These are phyloP conservation scores for Balansia obtecta DNA, from an alignment of 2,329 filamentous ascomycete species.

Conservation along the genomic window DNA sequence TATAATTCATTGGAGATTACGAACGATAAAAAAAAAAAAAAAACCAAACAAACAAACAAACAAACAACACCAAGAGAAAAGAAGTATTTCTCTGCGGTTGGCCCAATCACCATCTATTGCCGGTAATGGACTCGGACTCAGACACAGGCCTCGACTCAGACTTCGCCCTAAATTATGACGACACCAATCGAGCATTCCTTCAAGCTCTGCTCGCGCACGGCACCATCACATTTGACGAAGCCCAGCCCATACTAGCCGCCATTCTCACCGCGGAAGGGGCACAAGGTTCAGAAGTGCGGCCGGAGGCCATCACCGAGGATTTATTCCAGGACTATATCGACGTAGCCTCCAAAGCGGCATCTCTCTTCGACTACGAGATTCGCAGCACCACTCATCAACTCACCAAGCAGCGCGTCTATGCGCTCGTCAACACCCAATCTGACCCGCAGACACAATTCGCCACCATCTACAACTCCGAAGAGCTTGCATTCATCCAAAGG, in stretches of 20 bases:
- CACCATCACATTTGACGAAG: slow-evolving; percentile 62
- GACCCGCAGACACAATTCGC: slow-evolving; percentile 80
- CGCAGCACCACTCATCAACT: slow-evolving; percentile 59
- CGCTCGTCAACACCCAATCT: slow-evolving; percentile 76
- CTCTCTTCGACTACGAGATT: slow-evolving; percentile 79
- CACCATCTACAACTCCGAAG: slow-evolving; percentile 66
- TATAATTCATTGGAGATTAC: not conserved
- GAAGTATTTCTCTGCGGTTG: too few relatives aligned
- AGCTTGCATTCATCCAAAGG: slow-evolving; percentile 81
- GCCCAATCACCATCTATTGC: not conserved
- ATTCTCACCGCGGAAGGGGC: slow-evolving; percentile 50
- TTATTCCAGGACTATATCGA: slow-evolving; percentile 58
- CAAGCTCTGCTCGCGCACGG: slow-evolving; percentile 77
- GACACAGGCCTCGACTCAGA: too few relatives aligned
- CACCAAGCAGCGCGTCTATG: slow-evolving; percentile 57
- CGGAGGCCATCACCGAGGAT: slow-evolving; percentile 53
- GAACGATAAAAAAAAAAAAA: too few relatives aligned
- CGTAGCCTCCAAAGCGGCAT: slow-evolving; percentile 58
- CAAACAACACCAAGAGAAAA: too few relatives aligned
- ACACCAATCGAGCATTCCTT: slow-evolving; percentile 76
- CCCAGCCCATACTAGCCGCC: slow-evolving; percentile 59
- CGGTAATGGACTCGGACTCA: slow-evolving; percentile 16
- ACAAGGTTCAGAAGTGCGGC: slow-evolving; percentile 27
- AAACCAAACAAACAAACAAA: too few relatives aligned
- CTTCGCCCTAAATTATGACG: slow-evolving; percentile 27